Evolutionary conservation across 2,329 filamentous ascomycete genomes (phyloP).

Genomic region (Gnomoniopsis sp.): DNA sequence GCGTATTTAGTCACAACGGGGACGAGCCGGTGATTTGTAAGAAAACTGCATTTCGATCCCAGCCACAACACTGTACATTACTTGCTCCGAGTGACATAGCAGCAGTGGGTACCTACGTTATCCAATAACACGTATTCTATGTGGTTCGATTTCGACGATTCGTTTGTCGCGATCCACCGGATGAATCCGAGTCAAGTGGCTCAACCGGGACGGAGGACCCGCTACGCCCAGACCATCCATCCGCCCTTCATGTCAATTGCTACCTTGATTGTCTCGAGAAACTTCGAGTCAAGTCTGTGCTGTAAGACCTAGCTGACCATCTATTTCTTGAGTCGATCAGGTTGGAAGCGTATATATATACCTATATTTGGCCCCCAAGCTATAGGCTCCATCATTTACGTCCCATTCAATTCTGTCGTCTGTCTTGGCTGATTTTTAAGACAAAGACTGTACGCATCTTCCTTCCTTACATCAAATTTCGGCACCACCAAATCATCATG

Average conservation of each 20-base stretch:
- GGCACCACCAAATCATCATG: conserved; percentile 26
- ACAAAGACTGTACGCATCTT: not conserved
- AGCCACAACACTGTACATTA: not conserved
- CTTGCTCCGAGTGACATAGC: not conserved
- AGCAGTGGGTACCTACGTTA: not conserved
- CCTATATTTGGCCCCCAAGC: too few species aligned
- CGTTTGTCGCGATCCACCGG: not conserved
- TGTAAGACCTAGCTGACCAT: too few species aligned
- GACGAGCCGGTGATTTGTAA: too few species aligned
- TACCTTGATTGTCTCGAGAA: too few species aligned
- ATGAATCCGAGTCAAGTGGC: not conserved
- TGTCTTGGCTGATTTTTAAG: not conserved
- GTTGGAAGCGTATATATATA: too few species aligned
- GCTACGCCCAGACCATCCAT: not conserved
- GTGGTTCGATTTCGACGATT: not conserved
- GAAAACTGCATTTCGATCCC: too few species aligned
- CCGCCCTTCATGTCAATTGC: too few species aligned
- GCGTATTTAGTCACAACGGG: too few species aligned
- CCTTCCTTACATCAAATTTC: not conserved
- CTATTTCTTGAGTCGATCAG: too few species aligned
- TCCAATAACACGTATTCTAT: not conserved
- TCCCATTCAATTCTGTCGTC: not conserved
- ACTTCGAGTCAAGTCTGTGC: too few species aligned
- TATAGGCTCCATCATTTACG: not conserved
- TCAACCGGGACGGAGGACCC: not conserved